Evolutionary conservation across 192 early-diverging fungal species (phyloP).

Genomic region (Backusella tuberculispora): DNA sequence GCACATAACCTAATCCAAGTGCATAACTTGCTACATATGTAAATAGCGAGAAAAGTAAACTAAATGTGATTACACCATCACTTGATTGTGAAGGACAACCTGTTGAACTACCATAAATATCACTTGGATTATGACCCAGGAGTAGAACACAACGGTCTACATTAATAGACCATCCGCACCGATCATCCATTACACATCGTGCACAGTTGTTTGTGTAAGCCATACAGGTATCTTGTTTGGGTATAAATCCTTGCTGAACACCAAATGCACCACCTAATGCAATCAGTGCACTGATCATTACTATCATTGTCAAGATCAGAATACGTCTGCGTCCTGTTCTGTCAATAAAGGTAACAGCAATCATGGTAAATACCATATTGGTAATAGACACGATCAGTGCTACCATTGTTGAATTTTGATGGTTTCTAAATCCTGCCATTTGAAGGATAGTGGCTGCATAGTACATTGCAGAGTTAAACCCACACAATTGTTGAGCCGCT

Average conservation of each 20-base stretch:
- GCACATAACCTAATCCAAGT: conserved; percentile 53
- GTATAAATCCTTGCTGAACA: conserved; percentile 43
- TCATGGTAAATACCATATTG: conserved; percentile 44
- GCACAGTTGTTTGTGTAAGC: conserved; percentile 48
- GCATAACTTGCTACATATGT: conserved; percentile 46
- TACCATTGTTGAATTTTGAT: conserved; percentile 49
- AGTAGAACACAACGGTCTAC: not conserved
- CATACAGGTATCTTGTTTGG: conserved; percentile 43
- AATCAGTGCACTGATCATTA: conserved; percentile 47
- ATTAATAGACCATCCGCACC: conserved; percentile 39
- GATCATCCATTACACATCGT: conserved; percentile 50
- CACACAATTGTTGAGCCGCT: conserved; percentile 51
- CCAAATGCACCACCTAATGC: conserved; percentile 50
- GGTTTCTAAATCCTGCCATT: conserved; percentile 54
- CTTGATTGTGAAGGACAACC: conserved; percentile 20
- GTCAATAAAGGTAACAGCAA: conserved; percentile 54
- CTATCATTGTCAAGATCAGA: conserved; percentile 48
- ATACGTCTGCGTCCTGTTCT: conserved; percentile 50
- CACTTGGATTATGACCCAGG: not conserved
- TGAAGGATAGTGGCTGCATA: conserved; percentile 57
- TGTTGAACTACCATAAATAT: conserved; percentile 10
- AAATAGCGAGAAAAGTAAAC: conserved; percentile 18
- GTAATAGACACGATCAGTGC: conserved; percentile 52
- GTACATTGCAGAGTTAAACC: conserved; percentile 59
- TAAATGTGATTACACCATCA: conserved; percentile 16